phyloP scores from a whole-genome alignment of 2,329 filamentous ascomycete species.

The Aspergillus cejpii region DNA sequence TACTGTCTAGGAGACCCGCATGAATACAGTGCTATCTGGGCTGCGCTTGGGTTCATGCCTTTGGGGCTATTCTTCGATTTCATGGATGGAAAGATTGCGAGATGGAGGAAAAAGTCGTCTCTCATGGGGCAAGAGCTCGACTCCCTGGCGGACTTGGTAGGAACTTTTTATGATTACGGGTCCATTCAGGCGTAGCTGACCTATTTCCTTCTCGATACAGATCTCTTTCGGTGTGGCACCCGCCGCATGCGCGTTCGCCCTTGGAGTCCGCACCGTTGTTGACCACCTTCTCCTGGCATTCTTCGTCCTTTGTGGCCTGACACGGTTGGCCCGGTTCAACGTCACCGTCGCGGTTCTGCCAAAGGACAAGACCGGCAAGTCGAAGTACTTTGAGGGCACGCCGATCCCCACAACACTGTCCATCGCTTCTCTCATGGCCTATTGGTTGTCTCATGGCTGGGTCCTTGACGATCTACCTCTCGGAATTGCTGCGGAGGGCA shows the following conservation, averaged over 20 bases:
- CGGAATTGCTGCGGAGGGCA: constrained; percentile 62
- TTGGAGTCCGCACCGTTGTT: constrained; percentile 75
- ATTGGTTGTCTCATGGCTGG: constrained; percentile 78
- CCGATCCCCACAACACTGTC: constrained; percentile 86
- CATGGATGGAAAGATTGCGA: constrained; percentile 91
- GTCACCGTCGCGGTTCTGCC: constrained; percentile 85
- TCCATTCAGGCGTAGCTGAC: constrained; percentile 4
- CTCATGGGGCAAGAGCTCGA: constrained; percentile 98
- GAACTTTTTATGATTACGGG: constrained; percentile 19
- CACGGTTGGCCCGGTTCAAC: constrained; percentile 92
- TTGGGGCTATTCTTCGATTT: constrained; percentile 96
- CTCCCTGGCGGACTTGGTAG: constrained; percentile 87
- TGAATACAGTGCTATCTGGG: constrained; percentile 65
- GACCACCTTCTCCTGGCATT: constrained; percentile 76
- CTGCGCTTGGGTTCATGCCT: constrained; percentile 78
- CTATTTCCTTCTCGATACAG: constrained; percentile 43
- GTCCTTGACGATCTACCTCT: constrained; percentile 70
- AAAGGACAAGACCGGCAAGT: constrained; percentile 87
- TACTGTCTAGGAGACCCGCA: constrained; percentile 73
- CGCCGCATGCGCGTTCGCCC: constrained; percentile 76
- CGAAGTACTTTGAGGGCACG: constrained; percentile 92
- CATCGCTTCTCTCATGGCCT: constrained; percentile 78
- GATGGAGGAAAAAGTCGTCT: constrained; percentile 94
- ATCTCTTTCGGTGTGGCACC: constrained; percentile 93
- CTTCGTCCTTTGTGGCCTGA: constrained; percentile 92